Evolutionary conservation across 2,329 filamentous ascomycete species (phyloP), one percentile per base, ranked within the genome.

Genomic region (Cyphellophora europaea): DNA sequence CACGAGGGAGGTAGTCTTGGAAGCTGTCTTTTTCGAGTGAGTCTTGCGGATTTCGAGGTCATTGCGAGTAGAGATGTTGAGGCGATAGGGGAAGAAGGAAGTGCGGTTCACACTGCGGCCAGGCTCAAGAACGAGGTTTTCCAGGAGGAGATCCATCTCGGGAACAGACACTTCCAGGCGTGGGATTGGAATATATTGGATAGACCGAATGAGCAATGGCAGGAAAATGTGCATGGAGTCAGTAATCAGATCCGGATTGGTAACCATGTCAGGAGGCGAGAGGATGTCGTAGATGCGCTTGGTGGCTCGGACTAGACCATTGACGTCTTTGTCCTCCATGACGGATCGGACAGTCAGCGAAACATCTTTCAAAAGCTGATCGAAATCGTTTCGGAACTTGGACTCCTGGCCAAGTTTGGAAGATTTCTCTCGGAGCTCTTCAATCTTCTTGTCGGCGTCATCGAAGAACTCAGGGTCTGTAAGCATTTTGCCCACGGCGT

Each of bases 101-200:
- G 82, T 85, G 42, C 80, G 66, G 55, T 94, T 89, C 49, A 93
- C 70, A 0, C 86, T 93, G 38, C 70, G 70, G 5, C 89, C 89
- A 0, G 89, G 89, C 53, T 95, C 85, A 19, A 96, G 69, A 40
- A 96, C 82, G 19, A 96, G 67, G 45, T 93, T 95, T 53, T 96
- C 89, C 2, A 96, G 64, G 1, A 96, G 65, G 4, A 96, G 71
- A 49, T 95, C 88, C 36, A 93, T 69, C 19, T 83, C 77, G 0
- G 87, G 88, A 3, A 80, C 82, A 1, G 84, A 82, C 4, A 95
- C 67, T 56, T 95, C 89, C n/a, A 95, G 60, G 4, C 89, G 79
- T 1, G 88, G 88, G 34, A 96, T 91, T 0, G 89, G 89, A 3
- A 96, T 65, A 58, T 86, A 87, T 54, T 95, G 87, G 19, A 96